A percentile compares a stretch with the other conserved stretches of the same genome.
phyloP scores from a whole-genome alignment of 164 flowering plant species.

The Aristolochia fimbriata region DNA sequence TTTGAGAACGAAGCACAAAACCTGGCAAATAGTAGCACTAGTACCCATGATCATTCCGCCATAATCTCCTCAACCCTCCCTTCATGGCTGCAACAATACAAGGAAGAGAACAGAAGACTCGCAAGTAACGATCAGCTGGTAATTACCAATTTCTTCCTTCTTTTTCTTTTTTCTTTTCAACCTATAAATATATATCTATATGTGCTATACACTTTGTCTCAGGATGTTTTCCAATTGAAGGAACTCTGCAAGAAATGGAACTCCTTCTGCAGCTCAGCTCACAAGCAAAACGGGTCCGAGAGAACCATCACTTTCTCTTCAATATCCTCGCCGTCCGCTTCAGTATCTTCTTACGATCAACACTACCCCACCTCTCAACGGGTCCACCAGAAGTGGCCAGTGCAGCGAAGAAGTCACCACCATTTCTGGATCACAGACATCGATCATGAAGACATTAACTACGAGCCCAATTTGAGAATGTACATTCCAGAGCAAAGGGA shows the following conservation, averaged over 20 bases:
- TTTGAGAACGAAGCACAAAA: slow-evolving; percentile 42
- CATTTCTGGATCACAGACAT: slow-evolving; percentile 30
- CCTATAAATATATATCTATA: neutral
- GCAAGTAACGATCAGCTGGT: slow-evolving; percentile 45
- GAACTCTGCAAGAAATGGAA: slow-evolving; percentile 58
- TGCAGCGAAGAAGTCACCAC: slow-evolving; percentile 22
- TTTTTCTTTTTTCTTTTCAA: neutral
- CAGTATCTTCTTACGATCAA: slow-evolving; percentile 45
- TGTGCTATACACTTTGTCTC: slow-evolving; percentile 3
- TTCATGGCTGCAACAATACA: slow-evolving; percentile 81
- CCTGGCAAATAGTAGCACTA: slow-evolving; percentile 20
- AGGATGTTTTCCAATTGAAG: slow-evolving; percentile 44
- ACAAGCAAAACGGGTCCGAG: slow-evolving; percentile 31
- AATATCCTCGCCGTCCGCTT: slow-evolving; percentile 49
- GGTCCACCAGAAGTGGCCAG: slow-evolving; percentile 37
- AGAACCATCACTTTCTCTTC: slow-evolving; percentile 43
- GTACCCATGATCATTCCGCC: slow-evolving; percentile 26
- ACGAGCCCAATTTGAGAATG: slow-evolving; percentile 24
- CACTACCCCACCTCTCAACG: slow-evolving; percentile 24
- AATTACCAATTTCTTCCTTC: slow-evolving; percentile 5
- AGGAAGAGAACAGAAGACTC: slow-evolving; percentile 36
- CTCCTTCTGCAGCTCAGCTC: slow-evolving; percentile 47
- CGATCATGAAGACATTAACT: slow-evolving; percentile 11
- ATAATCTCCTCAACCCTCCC: slow-evolving; percentile 48
- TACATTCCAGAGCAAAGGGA: slow-evolving; percentile 19